Percentiles rank a stretch among this genome's conserved stretches.
phyloP scores from a whole-genome alignment of 78 protist genomes.

The Polysphondylium violaceum region DNA sequence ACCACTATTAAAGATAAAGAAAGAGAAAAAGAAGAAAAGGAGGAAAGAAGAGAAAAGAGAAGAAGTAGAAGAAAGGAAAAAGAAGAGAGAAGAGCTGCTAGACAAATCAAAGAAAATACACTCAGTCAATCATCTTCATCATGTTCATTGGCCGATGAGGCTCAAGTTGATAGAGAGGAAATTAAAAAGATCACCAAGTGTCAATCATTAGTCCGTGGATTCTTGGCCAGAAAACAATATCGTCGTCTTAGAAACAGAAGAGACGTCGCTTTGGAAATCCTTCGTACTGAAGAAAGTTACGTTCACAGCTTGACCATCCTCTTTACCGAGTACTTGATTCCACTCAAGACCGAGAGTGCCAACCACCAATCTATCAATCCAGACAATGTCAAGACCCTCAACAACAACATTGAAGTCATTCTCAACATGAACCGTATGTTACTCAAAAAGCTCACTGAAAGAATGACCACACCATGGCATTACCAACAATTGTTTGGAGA shows the following conservation, averaged over 20 bases:
- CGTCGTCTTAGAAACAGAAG: constrained; percentile 37
- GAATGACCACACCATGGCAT: constrained; percentile 69
- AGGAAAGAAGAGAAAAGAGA: constrained; percentile 72
- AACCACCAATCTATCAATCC: not conserved
- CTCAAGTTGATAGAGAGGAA: constrained; percentile 61
- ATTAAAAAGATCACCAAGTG: constrained; percentile 29
- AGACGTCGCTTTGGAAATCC: constrained; percentile 42
- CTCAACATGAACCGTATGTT: constrained; percentile 60
- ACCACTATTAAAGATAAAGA: not conserved
- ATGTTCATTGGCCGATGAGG: constrained; percentile 55
- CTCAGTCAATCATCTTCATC: constrained; percentile 53
- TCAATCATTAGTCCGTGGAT: constrained; percentile 43
- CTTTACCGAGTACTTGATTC: constrained; percentile 31
- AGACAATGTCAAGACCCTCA: constrained; percentile 57
- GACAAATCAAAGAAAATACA: not conserved
- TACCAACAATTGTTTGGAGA: constrained; percentile 57
- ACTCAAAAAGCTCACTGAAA: constrained; percentile 12
- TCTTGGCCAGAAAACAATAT: constrained; percentile 27
- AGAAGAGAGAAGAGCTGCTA: constrained; percentile 31
- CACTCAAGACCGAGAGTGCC: constrained; percentile 25
- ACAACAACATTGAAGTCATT: constrained; percentile 68
- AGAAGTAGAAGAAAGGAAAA: constrained; percentile 64
- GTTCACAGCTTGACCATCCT: constrained; percentile 7
- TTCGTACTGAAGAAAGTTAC: constrained; percentile 53
- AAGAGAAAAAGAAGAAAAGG: constrained; percentile 30